These are phyloP conservation scores for Neonectria faginata DNA, from an alignment of 2,329 filamentous ascomycete species.

Conservation along the genomic window DNA sequence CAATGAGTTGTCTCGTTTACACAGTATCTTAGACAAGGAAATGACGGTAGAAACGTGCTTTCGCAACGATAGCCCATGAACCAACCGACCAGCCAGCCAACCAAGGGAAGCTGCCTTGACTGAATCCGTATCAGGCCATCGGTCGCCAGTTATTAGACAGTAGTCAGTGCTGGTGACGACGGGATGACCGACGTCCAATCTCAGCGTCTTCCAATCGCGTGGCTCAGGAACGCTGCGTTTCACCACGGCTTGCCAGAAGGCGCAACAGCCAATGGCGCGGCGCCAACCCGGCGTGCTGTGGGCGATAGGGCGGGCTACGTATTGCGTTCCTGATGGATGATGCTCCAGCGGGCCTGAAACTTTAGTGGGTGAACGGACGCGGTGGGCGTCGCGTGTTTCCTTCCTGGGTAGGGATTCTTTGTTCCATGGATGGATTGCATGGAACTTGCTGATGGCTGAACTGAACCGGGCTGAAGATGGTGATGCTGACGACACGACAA, in stretches of 20 bases:
- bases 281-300: background rate
- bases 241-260: constrained; percentile 3
- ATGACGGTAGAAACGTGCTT: background rate
- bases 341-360: constrained; percentile 13
- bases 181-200: constrained; percentile 20
- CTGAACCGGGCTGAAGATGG: background rate
- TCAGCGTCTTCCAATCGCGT: constrained; percentile 18
- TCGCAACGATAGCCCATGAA: background rate
- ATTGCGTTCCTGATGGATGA: background rate
- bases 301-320: background rate
- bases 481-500: background rate
- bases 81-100: background rate
- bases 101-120: background rate
- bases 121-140: constrained; percentile 7
- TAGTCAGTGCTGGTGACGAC: background rate
- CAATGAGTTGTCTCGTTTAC: background rate
- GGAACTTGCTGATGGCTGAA: background rate
- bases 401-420: too few relatives aligned
- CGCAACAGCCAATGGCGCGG: constrained; percentile 8
- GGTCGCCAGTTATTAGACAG: too few relatives aligned
- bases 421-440: too few relatives aligned
- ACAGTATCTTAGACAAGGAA: background rate
- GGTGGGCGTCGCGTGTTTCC: constrained; percentile 3
- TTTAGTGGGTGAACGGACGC: constrained; percentile 12
- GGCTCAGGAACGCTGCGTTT: constrained; percentile 20